A percentile compares a stretch with the other conserved stretches of the same genome.
These are phyloP conservation scores for Akanthomyces dipterigenus DNA, from an alignment of 2,329 filamentous ascomycete species.

Conservation along the genomic window DNA sequence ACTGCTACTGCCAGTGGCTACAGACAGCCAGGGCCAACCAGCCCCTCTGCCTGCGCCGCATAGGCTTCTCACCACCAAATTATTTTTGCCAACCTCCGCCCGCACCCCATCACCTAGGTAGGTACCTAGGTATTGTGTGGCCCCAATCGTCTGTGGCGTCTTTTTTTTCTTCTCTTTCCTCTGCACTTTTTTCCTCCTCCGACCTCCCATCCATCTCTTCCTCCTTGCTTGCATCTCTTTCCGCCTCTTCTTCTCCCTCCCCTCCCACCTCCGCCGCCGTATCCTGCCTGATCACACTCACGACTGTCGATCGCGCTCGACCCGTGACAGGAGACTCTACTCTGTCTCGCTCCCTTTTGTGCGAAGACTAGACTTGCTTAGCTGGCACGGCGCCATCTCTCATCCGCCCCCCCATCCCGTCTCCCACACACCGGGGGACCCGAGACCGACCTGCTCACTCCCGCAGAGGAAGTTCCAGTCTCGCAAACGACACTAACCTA, in stretches of 20 bases:
- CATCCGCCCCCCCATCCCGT: background rate
- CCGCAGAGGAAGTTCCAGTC: background rate
- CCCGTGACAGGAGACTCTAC: slow-evolving; percentile 1
- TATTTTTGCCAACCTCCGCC: slow-evolving; percentile 5
- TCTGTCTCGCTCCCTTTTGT: background rate
- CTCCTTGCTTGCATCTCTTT: background rate
- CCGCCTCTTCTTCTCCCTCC: background rate
- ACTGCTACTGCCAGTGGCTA: background rate
- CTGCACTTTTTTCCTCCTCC: background rate
- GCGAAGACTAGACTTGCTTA: background rate
- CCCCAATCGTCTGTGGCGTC: slow-evolving; percentile 1
- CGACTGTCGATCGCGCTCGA: background rate
- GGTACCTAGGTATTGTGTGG: no score
- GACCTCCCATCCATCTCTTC: background rate
- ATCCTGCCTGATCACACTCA: background rate
- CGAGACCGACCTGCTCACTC: background rate
- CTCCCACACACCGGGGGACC: slow-evolving; percentile 1
- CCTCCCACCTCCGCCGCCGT: background rate
- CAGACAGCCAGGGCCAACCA: background rate
- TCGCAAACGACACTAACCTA: background rate
- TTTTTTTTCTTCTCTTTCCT: background rate
- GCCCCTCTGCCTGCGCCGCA: no score
- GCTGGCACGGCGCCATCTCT: background rate
- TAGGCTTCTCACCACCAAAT: background rate
- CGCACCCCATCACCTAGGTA: background rate